phyloP scores from a whole-genome alignment of 1,139 yeast genomes.

The Arxiozyma bovina region DNA sequence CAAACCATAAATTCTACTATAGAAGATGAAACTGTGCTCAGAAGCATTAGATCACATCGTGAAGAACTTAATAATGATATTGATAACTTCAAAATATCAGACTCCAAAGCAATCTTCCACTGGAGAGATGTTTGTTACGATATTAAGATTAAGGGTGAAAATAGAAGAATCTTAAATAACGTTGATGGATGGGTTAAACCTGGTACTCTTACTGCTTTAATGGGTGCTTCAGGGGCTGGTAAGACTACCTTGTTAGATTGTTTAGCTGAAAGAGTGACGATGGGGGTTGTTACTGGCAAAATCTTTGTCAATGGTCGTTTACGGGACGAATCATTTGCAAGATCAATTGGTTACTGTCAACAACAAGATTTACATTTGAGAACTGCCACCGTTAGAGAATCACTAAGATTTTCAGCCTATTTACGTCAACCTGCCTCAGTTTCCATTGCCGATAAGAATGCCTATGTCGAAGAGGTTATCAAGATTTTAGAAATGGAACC shows the following conservation, averaged over 20 bases:
- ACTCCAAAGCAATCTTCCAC: slow-evolving; percentile 49
- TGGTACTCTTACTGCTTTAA: slow-evolving; percentile 65
- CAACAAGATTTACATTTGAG: slow-evolving; percentile 71
- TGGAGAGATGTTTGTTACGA: slow-evolving; percentile 75
- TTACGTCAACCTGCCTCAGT: slow-evolving; percentile 58
- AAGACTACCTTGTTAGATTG: slow-evolving; percentile 70
- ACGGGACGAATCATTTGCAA: slow-evolving; percentile 65
- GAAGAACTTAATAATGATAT: slow-evolving; percentile 2
- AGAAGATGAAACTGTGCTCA: background rate
- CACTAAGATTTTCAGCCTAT: slow-evolving; percentile 61
- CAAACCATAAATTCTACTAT: background rate
- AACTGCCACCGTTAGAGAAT: slow-evolving; percentile 75
- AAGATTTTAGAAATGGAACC: slow-evolving; percentile 60
- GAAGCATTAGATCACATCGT: slow-evolving; percentile 4
- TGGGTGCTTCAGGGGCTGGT: slow-evolving; percentile 90
- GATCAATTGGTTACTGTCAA: slow-evolving; percentile 77
- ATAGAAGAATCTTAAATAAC: slow-evolving; percentile 54
- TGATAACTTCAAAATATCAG: slow-evolving; percentile 14
- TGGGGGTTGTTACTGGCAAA: slow-evolving; percentile 69
- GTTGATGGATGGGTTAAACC: slow-evolving; percentile 84
- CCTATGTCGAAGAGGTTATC: slow-evolving; percentile 64
- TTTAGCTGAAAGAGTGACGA: slow-evolving; percentile 66
- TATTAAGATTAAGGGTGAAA: slow-evolving; percentile 54
- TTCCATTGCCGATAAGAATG: slow-evolving; percentile 51
- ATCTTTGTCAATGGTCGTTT: slow-evolving; percentile 66